Base-by-base conservation (phyloP, 2,329 filamentous ascomycete genomes). In the Nannizzia gypsea region DNA sequence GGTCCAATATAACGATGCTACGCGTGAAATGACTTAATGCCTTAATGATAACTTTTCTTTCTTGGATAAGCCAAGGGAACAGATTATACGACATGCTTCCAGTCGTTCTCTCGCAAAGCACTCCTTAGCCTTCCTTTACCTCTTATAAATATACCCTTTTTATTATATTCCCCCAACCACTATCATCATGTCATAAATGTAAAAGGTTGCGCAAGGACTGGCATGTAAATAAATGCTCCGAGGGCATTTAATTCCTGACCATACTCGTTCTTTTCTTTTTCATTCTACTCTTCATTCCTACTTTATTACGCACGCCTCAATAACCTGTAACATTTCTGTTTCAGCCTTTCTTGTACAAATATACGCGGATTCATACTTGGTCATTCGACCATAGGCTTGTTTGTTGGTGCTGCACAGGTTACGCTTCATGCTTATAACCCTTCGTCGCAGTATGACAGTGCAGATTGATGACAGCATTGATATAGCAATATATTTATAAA, bases 11-110 rank as follows among this genome's bases (percentile, higher is more conserved):
- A 34, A 56, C 20, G 54, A 56, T 40, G 28, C 54, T 24, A 56
- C 36, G 36, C 36, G 54, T 38, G 54, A 56, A 38, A 56, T 56
- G 54, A 56, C 36, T 56, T 56, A 36, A 56, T 56, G 28, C 15
- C 15, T 22, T 56, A 56, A 56, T 56, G 54, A 56, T 38, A 36
- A 56, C 54, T 56, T 40, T 56, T 5, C 36, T 56, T 56, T 38
- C 36, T 56, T 56, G 22, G 46, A 22, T 52, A 52, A 52, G 48
- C 48, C 13, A 52, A 52, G 48, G 48, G 48, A 52, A 52, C 48
- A 52, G 22, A 52, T 52, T 28, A 52, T n/a, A 28, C 48, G 26
- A 52, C 26, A 52, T n/a, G 22, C 48, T 31, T n/a, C 13, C 26
- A 17, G 48, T 52, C 48, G 22, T 52, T 52, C 48, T 52, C 48